phyloP scores from a whole-genome alignment of 257 asterid genomes.

The Verbena officinalis region DNA sequence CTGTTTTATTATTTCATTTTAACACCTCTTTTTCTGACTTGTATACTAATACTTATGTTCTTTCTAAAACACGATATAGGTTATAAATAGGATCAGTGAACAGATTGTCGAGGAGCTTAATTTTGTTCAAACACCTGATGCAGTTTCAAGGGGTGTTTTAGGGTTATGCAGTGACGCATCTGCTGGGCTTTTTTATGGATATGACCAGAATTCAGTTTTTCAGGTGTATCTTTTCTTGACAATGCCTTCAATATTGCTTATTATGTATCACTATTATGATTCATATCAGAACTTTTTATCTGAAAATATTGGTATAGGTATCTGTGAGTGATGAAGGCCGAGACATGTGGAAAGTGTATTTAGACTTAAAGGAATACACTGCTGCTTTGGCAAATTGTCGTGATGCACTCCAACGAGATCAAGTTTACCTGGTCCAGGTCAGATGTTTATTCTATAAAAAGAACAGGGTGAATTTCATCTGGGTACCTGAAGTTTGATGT shows the following conservation, averaged over 20 bases:
- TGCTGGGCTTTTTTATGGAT: slow-evolving; percentile 97
- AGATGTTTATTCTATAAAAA: slow-evolving; percentile 27
- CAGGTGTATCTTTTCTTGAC: slow-evolving; percentile 57
- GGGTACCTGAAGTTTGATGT: too few relatives aligned
- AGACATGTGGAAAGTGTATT: slow-evolving; percentile 98
- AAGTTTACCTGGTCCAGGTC: slow-evolving; percentile 96
- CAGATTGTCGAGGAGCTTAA: slow-evolving; percentile 91
- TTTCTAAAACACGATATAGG: slow-evolving; percentile 49
- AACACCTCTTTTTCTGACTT: slow-evolving; percentile 18
- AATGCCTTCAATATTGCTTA: slow-evolving; percentile 25
- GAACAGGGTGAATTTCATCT: too few relatives aligned
- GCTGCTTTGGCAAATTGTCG: slow-evolving; percentile 92
- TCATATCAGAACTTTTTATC: slow-evolving; percentile 18
- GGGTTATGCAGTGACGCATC: slow-evolving; percentile 98
- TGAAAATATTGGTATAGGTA: slow-evolving; percentile 53
- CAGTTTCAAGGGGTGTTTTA: slow-evolving; percentile 75
- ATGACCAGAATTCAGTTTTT: slow-evolving; percentile 88
- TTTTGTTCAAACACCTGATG: slow-evolving; percentile 84
- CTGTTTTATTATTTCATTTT: slow-evolving; percentile 4
- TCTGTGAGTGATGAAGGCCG: slow-evolving; percentile 96
- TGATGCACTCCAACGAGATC: slow-evolving; percentile 93
- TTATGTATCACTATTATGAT: slow-evolving; percentile 7
- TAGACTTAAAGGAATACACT: slow-evolving; percentile 85
- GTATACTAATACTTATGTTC: slow-evolving; percentile 38
- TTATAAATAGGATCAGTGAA: slow-evolving; percentile 91